A percentile compares a stretch with the other conserved stretches of the same genome.
Evolutionary conservation across 1,139 yeast species (phyloP).

Genomic region (Kurtzmaniella quercitrusa): DNA sequence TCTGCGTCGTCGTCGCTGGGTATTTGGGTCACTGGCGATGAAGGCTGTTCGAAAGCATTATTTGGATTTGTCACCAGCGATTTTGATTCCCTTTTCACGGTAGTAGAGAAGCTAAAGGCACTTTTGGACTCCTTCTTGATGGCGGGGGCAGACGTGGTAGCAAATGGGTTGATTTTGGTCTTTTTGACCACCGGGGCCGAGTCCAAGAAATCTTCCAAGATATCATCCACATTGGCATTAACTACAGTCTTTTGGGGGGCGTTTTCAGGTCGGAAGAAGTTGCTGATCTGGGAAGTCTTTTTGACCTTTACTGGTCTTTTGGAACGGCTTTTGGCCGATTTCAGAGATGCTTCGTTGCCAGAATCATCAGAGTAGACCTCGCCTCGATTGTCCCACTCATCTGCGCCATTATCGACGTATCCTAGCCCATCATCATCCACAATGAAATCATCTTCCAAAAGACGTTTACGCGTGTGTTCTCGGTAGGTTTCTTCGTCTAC

Average conservation of each 20-base stretch:
- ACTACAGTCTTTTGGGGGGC: conserved; percentile 15
- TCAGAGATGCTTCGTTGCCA: conserved; percentile 24
- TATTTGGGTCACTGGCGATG: conserved; percentile 20
- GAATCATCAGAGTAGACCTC: conserved; percentile 55
- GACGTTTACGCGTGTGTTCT: conserved; percentile 70
- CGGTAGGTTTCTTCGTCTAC: conserved; percentile 79
- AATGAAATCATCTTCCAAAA: conserved; percentile 86
- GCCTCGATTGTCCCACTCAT: conserved; percentile 71
- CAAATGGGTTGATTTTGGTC: conserved; percentile 13
- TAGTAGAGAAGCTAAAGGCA: conserved; percentile 19
- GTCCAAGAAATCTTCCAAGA: conserved; percentile 39
- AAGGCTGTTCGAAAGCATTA: conserved; percentile 19
- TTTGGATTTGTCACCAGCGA: conserved; percentile 8
- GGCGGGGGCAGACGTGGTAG: conserved; percentile 10
- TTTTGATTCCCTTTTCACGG: conserved; percentile 16
- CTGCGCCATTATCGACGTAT: conserved; percentile 87
- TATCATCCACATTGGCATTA: conserved; percentile 42
- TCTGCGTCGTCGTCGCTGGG: conserved; percentile 3
- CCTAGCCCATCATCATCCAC: conserved; percentile 91
- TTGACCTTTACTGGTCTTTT: conserved; percentile 37
- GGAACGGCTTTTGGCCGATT: conserved; percentile 30
- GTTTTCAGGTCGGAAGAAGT: conserved; percentile 44
- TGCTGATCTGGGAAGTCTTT: conserved; percentile 48
- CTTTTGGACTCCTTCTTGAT: conserved; percentile 12
- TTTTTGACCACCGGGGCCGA: conserved; percentile 15